phyloP scores from a whole-genome alignment of 1,284 basidiomycete species.

The Trametes sp. region DNA sequence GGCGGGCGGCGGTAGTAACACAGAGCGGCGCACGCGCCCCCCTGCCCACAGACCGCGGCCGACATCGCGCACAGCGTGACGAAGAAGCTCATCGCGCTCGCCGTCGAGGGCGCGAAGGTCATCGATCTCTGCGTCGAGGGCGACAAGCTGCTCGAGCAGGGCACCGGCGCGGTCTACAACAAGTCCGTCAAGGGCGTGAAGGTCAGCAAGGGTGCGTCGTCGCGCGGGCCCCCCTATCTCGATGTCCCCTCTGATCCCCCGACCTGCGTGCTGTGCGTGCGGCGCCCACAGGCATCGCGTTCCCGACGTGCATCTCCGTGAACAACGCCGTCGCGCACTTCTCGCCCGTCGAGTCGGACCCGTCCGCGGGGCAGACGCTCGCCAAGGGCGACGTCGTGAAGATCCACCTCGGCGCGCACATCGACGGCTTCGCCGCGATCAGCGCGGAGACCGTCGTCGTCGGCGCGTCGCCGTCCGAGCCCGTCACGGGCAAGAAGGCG shows the following conservation, averaged over 20 bases:
- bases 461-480: constrained; percentile 73
- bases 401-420: constrained; percentile 94
- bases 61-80: constrained; percentile 89
- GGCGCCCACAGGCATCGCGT: constrained; percentile 79
- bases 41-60: constrained; percentile 74
- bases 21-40: background rate
- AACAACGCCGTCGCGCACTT: constrained; percentile 90
- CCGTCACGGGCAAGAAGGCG: constrained; percentile 86
- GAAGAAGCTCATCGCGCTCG: constrained; percentile 83
- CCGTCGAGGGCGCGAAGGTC: constrained; percentile 85
- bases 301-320: constrained; percentile 93
- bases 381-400: constrained; percentile 95
- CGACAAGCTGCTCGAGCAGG: constrained; percentile 90
- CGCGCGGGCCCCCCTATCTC: background rate
- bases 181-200: constrained; percentile 89
- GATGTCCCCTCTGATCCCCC: background rate
- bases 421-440: constrained; percentile 92
- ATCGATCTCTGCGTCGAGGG: constrained; percentile 93
- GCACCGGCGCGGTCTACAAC: constrained; percentile 89
- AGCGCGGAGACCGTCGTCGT: constrained; percentile 93
- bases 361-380: constrained; percentile 70
- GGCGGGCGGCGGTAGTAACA: constrained; percentile 59
- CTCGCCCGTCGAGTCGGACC: constrained; percentile 83
- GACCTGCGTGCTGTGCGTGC: background rate
- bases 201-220: constrained; percentile 79